A percentile compares a stretch with the other conserved stretches of the same genome.
phyloP scores from a whole-genome alignment of 352 stramenopile species.

The Blastocystis sp. region DNA sequence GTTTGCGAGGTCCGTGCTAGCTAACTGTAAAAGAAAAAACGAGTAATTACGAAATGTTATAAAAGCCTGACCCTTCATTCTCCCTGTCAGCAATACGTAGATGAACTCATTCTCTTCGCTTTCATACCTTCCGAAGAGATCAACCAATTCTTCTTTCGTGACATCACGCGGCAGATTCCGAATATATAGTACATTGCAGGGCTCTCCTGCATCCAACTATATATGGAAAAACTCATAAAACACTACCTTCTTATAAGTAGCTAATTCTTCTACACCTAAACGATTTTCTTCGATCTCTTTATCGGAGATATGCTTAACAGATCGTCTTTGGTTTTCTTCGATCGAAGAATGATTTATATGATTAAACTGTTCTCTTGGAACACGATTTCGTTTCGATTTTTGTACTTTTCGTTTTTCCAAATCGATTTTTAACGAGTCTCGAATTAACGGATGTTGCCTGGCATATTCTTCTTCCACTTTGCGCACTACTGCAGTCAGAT shows the following conservation, averaged over 20 bases:
- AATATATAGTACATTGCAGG: background rate
- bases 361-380: background rate
- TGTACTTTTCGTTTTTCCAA: background rate
- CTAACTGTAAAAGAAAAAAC: background rate
- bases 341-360: background rate
- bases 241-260: background rate
- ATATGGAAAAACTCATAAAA: background rate
- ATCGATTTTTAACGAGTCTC: background rate
- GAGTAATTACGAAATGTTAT: background rate
- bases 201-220: slow-evolving; percentile 1
- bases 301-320: background rate
- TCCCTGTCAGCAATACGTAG: slow-evolving; percentile 40
- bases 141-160: slow-evolving; percentile 11
- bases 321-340: background rate
- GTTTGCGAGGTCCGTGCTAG: background rate
- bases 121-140: background rate
- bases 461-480: slow-evolving; percentile 30
- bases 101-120: background rate
- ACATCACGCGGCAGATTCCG: background rate
- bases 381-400: background rate
- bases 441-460: background rate
- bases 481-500: background rate
- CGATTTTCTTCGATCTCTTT: slow-evolving; percentile 5
- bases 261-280: background rate
- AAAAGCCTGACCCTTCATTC: slow-evolving; percentile 60